Evolutionary conservation across 2,329 filamentous ascomycete species (phyloP).

Genomic region (Alternaria arbusti): DNA sequence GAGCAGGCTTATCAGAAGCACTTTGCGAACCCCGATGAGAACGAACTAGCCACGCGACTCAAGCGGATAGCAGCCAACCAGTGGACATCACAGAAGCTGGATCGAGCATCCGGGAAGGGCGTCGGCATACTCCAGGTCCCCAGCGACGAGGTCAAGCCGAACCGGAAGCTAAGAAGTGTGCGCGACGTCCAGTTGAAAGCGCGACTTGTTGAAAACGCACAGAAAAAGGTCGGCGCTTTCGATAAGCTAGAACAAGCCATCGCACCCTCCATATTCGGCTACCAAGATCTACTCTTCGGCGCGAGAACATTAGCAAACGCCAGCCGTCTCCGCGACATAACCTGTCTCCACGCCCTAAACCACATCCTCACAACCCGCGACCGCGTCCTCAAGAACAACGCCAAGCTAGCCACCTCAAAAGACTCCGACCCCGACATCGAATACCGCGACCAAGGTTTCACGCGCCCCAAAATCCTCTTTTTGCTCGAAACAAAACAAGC

Average conservation of each 20-base stretch:
- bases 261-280: conserved; percentile 77
- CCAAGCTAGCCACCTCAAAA: conserved; percentile 72
- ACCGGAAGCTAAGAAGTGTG: conserved; percentile 29
- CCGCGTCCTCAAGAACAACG: conserved; percentile 89
- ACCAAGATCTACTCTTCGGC: conserved; percentile 80
- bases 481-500: conserved; percentile 87
- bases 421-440: conserved; percentile 69
- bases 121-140: conserved; percentile 36
- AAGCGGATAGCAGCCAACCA: conserved; percentile 55
- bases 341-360: conserved; percentile 85
- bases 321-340: conserved; percentile 70
- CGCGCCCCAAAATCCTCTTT: conserved; percentile 89
- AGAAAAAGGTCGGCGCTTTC: conserved; percentile 56
- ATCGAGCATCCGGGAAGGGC: conserved; percentile 28
- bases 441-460: conserved; percentile 92
- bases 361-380: conserved; percentile 94
- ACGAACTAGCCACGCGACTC: conserved; percentile 60
- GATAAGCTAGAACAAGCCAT: conserved; percentile 68
- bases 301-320: conserved; percentile 74
- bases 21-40: conserved; percentile 73
- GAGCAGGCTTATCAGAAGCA: conserved; percentile 81
- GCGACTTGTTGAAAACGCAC: conserved; percentile 38
- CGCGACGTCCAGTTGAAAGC: conserved; percentile 43
- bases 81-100: conserved; percentile 55
- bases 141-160: conserved; percentile 22